These are phyloP conservation scores for Penicillium egyptiacum DNA, from an alignment of 495 filamentous ascomycete genomes.

Conservation along the genomic window DNA sequence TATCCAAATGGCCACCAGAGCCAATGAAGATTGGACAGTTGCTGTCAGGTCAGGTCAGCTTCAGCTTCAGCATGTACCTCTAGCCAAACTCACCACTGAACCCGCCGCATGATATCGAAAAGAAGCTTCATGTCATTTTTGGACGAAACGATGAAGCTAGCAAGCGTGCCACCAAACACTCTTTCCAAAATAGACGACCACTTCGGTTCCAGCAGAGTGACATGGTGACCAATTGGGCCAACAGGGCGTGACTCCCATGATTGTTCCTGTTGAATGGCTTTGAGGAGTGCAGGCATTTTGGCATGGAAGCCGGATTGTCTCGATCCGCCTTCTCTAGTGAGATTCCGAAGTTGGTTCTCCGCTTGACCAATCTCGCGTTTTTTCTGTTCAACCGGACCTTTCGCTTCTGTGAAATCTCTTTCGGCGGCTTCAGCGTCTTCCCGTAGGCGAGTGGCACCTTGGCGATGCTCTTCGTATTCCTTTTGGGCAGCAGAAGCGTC, in stretches of 20 bases:
- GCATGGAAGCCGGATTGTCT: constrained; percentile 56
- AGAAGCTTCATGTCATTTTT: constrained; percentile 67
- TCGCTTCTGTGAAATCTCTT: constrained; percentile 27
- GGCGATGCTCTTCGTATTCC: constrained; percentile 34
- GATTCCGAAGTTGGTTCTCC: constrained; percentile 45
- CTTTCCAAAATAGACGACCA: constrained; percentile 86
- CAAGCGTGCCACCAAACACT: constrained; percentile 62
- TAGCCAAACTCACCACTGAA: constrained; percentile 47
- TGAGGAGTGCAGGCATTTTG: constrained; percentile 62
- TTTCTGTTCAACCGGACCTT: constrained; percentile 29
- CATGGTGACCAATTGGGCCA: constrained; percentile 76
- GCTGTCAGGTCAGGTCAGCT: constrained; percentile 29
- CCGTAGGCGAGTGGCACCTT: constrained; percentile 24
- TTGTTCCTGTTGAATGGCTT: constrained; percentile 62
- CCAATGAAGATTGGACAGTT: constrained; percentile 66
- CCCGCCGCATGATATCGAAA: constrained; percentile 57
- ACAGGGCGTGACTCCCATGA: constrained; percentile 71
- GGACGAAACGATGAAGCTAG: constrained; percentile 76
- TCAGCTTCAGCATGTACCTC: neutral
- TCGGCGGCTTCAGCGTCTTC: constrained; percentile 42
- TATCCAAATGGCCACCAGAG: constrained; percentile 57
- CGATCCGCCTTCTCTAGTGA: constrained; percentile 54
- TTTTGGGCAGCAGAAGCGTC: constrained; percentile 34
- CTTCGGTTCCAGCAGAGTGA: constrained; percentile 71
- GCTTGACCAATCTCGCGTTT: constrained; percentile 42